These are phyloP conservation scores for Lipomyces spencermartinsiae DNA, from an alignment of 805 yeast genomes.

Conservation along the genomic window DNA sequence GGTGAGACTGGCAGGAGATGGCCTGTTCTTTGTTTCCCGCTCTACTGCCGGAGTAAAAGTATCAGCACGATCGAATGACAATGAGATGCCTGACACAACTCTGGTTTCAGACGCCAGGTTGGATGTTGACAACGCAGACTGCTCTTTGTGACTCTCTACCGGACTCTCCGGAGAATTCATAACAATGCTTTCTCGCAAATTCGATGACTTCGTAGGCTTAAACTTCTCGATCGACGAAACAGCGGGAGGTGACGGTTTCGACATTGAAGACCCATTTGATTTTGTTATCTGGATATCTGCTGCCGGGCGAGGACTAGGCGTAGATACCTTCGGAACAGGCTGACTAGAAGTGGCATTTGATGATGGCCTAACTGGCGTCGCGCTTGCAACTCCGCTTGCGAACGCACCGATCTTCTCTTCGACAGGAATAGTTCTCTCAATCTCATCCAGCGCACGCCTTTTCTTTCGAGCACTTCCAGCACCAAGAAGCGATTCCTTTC, in stretches of 20 bases:
- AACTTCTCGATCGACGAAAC: constrained; percentile 20
- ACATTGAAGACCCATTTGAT: neutral
- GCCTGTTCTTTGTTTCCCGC: neutral
- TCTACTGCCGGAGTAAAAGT: neutral
- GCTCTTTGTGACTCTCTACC: neutral
- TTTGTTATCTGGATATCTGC: neutral
- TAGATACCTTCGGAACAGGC: neutral
- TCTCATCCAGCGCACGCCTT: constrained; percentile 24
- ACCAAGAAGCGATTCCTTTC: constrained; percentile 24
- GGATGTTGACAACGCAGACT: neutral
- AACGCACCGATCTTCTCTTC: constrained; percentile 24
- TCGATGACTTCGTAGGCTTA: constrained; percentile 31
- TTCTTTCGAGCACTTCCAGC: constrained; percentile 10
- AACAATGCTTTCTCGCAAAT: constrained; percentile 32
- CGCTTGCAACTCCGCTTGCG: constrained; percentile 28
- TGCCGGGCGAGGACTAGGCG: constrained; percentile 1
- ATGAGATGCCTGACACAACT: neutral
- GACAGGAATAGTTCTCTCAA: constrained; percentile 31
- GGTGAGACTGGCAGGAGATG: neutral
- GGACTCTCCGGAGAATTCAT: constrained; percentile 30
- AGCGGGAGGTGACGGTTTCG: constrained; percentile 9
- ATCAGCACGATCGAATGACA: constrained; percentile 5
- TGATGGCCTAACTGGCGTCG: constrained; percentile 18
- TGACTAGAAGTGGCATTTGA: neutral
- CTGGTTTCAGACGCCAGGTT: constrained; percentile 1